Evolutionary conservation across 2,329 filamentous ascomycete species (phyloP).

Genomic region (Gyromitra esculenta): DNA sequence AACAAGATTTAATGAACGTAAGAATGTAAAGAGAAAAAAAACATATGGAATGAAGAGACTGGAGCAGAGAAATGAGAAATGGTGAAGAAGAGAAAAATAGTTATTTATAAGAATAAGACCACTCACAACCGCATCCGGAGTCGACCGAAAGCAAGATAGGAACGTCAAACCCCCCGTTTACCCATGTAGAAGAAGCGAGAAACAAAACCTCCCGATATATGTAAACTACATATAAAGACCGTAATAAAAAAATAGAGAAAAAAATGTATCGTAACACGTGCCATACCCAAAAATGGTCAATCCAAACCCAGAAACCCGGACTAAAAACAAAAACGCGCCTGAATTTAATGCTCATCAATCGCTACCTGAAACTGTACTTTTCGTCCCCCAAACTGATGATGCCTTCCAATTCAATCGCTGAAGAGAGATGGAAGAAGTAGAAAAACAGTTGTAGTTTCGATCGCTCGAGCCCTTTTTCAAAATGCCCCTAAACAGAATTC

Average conservation of each 20-base stretch:
- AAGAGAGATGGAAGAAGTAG: slow-evolving; percentile 4
- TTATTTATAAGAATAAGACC: slow-evolving; percentile 42
- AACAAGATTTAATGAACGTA: slow-evolving; percentile 4
- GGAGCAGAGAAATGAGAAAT: slow-evolving; percentile 4
- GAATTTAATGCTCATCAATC: slow-evolving; percentile 30
- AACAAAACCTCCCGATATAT: slow-evolving; percentile 5
- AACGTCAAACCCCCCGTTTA: slow-evolving; percentile 19
- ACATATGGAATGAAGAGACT: background rate
- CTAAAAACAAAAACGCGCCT: slow-evolving; percentile 10
- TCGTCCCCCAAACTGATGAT: background rate
- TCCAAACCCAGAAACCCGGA: slow-evolving; percentile 16
- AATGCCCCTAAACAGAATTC: slow-evolving; percentile 15
- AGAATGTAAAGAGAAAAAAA: slow-evolving; percentile 13
- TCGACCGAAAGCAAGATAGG: background rate
- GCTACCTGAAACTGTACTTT: background rate
- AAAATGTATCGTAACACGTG: slow-evolving; percentile 43
- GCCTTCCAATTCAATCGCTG: slow-evolving; percentile 3
- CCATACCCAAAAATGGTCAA: slow-evolving; percentile 15
- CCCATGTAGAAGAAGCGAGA: slow-evolving; percentile 14
- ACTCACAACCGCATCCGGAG: background rate
- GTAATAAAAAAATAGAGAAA: slow-evolving; percentile 9
- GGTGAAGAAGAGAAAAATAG: slow-evolving; percentile 11
- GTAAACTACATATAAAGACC: slow-evolving; percentile 24
- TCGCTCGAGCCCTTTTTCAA: slow-evolving; percentile 3
- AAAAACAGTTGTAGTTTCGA: background rate